phyloP scores from a whole-genome alignment of 352 stramenopile species.

The Phytophthora crassamura region DNA sequence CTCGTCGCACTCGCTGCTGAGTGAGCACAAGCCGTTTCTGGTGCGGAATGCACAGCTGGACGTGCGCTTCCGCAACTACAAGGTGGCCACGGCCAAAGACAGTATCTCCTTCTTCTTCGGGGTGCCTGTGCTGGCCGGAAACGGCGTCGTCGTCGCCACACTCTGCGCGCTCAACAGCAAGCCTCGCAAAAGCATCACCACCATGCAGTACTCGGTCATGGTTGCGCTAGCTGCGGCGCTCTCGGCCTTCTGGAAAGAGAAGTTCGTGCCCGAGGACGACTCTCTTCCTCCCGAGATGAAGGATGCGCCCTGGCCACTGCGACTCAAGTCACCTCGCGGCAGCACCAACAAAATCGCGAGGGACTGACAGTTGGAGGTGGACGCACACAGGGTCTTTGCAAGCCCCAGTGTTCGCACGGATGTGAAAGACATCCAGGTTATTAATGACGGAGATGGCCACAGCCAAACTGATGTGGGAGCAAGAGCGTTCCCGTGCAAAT shows the following conservation, averaged over 20 bases:
- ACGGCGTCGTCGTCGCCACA: slow-evolving; percentile 39
- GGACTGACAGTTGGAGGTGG: no score
- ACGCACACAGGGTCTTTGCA: no score
- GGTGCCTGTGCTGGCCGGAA: slow-evolving; percentile 35
- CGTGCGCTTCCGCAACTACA: slow-evolving; percentile 57
- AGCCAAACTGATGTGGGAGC: no score
- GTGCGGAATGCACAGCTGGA: slow-evolving; percentile 53
- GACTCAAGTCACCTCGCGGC: slow-evolving; percentile 8
- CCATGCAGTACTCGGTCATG: slow-evolving; percentile 67
- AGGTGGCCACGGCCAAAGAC: slow-evolving; percentile 23
- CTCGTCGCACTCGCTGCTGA: slow-evolving; percentile 42
- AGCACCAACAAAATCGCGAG: no score
- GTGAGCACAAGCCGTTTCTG: slow-evolving; percentile 43
- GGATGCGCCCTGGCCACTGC: slow-evolving; percentile 18
- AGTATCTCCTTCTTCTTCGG: slow-evolving; percentile 53
- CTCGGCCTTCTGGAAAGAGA: slow-evolving; percentile 15
- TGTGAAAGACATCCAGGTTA: no score
- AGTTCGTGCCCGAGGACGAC: slow-evolving; percentile 10
- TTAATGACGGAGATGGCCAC: no score
- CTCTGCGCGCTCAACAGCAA: slow-evolving; percentile 52
- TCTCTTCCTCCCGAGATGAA: slow-evolving; percentile 1
- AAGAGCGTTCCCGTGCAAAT: no score
- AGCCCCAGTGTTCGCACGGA: no score
- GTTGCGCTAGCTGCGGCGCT: slow-evolving; percentile 37
- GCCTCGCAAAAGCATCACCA: slow-evolving; percentile 50